Evolutionary conservation across 805 yeast genomes (phyloP), one percentile per base, ranked within the genome.

Genomic region (Kodamaea leandrae): DNA sequence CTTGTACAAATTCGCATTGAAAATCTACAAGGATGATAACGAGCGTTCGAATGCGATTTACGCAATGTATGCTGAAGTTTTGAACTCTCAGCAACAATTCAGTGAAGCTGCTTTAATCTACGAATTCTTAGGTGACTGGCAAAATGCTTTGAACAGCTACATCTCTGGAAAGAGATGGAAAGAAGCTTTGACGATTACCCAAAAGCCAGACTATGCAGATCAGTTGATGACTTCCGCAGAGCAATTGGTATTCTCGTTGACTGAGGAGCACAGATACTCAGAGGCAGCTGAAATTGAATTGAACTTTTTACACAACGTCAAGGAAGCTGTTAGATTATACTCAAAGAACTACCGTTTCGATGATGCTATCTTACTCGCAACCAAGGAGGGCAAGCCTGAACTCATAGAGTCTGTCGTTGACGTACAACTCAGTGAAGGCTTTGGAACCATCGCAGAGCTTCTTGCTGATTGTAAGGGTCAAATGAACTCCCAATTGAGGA

Each of bases 401-500:
- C 58, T 83, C 19, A 61, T 86, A 9, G 78, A 74, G 33, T 63
- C 70, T 4, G 64, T 83, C 10, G 76, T 89, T 36, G 96, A 87
- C 50, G 77, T 82, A 1, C 85, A 82, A 14, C 61, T 91, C 26
- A 82, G 85, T 36, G 98, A 91, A 59, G 93, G 95, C 1, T 93
- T 89, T 63, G 96, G 95, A 49, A 68, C 76, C 0, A 71, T 89
- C 47, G 91, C 95, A 4, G 98, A 93, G 62, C 69, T 93, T 23
- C 61, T 91, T 28, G 93, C 96, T n/a, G 99, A 93, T 60, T 93
- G 97, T 67, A 80, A 78, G 52, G 78, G 84, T 12, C 99, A 93
- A 68, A 63, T 86, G 15, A 75, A 71, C 32, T 85, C 98, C 0
- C 99, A 93, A 64, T 66, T 89, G 50, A 77, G 69, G 45, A 79